Conservation (phyloP, 148 eudicot species). For the Fallopia convolvulus region DNA sequence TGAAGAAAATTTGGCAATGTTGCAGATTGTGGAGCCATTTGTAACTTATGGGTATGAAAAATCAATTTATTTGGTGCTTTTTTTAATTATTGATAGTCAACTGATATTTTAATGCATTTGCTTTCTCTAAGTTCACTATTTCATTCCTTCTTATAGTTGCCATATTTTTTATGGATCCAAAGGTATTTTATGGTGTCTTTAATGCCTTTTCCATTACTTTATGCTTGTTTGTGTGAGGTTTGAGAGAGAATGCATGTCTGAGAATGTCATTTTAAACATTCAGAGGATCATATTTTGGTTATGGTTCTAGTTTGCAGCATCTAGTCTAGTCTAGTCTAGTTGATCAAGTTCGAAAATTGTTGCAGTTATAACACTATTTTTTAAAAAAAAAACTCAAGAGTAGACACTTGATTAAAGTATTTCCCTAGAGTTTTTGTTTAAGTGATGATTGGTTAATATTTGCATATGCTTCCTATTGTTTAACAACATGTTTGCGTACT, state of each 20-base stretch:
- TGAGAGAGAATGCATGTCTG: neutral
- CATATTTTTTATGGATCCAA: neutral
- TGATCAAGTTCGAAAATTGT: neutral
- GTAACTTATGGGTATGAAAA: constrained; percentile 73
- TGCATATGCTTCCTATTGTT: neutral
- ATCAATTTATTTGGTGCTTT: neutral
- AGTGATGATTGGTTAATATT: neutral
- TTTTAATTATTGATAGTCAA: neutral
- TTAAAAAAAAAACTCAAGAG: neutral
- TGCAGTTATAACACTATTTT: neutral
- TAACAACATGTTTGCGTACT: neutral
- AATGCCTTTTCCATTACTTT: neutral
- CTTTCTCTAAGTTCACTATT: neutral
- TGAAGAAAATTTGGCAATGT: constrained; percentile 46
- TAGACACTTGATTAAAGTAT: neutral
- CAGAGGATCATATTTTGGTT: neutral
- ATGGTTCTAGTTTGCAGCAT: neutral
- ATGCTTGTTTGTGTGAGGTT: neutral
- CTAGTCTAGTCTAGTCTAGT: neutral
- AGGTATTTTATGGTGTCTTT: neutral
- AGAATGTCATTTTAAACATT: neutral
- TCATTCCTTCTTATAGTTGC: no score
- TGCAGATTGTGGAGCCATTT: constrained; percentile 82
- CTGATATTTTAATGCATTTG: neutral
- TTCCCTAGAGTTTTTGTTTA: neutral